Base-by-base conservation (phyloP, 208 protist species). In the Leptomonas pyrrhocoris region DNA sequence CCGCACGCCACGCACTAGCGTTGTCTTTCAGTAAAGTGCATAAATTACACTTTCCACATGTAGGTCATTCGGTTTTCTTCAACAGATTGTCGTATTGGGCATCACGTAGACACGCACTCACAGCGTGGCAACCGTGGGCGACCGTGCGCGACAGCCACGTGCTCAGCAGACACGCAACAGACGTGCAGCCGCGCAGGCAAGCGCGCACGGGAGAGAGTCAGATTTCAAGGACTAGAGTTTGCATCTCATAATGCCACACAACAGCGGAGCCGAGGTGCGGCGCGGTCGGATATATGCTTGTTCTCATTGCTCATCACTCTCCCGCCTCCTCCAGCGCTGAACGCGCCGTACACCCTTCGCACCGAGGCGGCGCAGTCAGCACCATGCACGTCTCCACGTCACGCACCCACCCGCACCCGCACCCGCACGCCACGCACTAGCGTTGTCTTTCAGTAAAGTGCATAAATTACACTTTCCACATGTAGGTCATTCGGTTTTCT, bases 201-300 rank as follows among this genome's bases (percentile, higher is more conserved):
- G 7, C n/a, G 34, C 2, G 38, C 54, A 60, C 21, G 25, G 49
- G 19, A 8, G 21, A 30, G 19, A 34, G 18, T 85, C 80, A 85
- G 80, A 74, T 85, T 81, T 82, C 75, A 85, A 82, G 79, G 80
- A 85, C 80, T 85, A 62, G 69, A 63, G 48, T 50, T 74, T 79
- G 38, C 53, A 79, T 81, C 70, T 77, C 74, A 79, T 77, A 36
- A 36, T 34, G 48, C 49, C 72, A 50, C 48, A 46, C 55, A 30
- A 18, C 68, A 48, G 68, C 59, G 42, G 23, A 42, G 57, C 67
- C 42, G 60, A 12, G 55, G 46, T 43, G 61, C 49, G 42, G 46
- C 48, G 55, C 27, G 43, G 67, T 80, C 74, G 75, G 75, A 82
- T 82, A 85, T 85, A 85, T 82, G 80, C 80, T 85, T 85, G 76